Evolutionary conservation across 805 yeast genomes (phyloP).

Genomic region (Spathaspora gorwiae): DNA sequence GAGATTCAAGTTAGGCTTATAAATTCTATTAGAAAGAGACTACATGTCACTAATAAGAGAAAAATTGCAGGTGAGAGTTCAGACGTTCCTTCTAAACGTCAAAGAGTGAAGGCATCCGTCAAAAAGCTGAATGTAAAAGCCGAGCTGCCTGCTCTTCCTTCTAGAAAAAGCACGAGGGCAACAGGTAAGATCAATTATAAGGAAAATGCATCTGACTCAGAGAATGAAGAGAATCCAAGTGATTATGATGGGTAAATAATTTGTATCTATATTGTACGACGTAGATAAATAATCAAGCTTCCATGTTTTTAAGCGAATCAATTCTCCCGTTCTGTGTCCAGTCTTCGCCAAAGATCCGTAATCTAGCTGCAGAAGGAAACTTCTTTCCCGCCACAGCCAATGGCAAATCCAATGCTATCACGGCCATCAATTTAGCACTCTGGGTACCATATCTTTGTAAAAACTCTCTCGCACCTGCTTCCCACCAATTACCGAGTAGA

Average conservation of each 20-base stretch:
- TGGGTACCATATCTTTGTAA: slow-evolving; percentile 60
- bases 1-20: slow-evolving; percentile 34
- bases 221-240: slow-evolving; percentile 2
- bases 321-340: slow-evolving; percentile 51
- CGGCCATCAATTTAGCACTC: slow-evolving; percentile 54
- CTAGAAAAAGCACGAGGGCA: slow-evolving; percentile 42
- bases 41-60: slow-evolving; percentile 13
- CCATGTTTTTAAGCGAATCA: slow-evolving; percentile 44
- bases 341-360: slow-evolving; percentile 76
- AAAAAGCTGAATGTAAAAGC: not conserved
- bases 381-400: slow-evolving; percentile 43
- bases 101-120: not conserved
- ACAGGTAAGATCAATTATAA: slow-evolving; percentile 32
- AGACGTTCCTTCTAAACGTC: not conserved
- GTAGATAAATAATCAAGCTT: slow-evolving; percentile 8
- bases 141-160: slow-evolving; percentile 15
- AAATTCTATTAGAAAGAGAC: slow-evolving; percentile 20
- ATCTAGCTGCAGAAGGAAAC: slow-evolving; percentile 74
- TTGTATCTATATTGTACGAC: not conserved
- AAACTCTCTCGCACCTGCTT: slow-evolving; percentile 62
- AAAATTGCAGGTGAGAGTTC: slow-evolving; percentile 9
- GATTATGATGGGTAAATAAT: slow-evolving; percentile 5
- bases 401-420: slow-evolving; percentile 51
- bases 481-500: slow-evolving; percentile 87
- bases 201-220: slow-evolving; percentile 11